Percentiles rank a stretch among this genome's conserved stretches.
Conservation (phyloP, 2,329 filamentous ascomycete species). For the Trichoderma aggressivum region DNA sequence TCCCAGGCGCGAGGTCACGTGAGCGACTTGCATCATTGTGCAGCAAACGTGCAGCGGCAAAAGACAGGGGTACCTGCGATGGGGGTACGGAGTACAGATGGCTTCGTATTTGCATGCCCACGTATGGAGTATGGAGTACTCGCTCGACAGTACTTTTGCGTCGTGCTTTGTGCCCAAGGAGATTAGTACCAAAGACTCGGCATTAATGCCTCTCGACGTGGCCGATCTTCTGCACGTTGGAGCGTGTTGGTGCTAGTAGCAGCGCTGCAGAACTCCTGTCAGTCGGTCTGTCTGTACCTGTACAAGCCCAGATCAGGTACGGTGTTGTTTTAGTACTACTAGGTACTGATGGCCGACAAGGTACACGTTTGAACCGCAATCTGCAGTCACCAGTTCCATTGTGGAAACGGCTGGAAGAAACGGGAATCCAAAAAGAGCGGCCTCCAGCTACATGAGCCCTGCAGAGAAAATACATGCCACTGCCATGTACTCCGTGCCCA, state of each 20-base stretch:
- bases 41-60: background rate
- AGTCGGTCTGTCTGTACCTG: background rate
- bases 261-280: background rate
- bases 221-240: background rate
- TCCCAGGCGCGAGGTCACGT: constrained; percentile 15
- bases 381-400: background rate
- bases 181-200: background rate
- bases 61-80: background rate
- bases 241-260: background rate
- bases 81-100: background rate
- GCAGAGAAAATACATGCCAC: background rate
- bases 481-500: background rate
- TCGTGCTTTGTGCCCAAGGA: background rate
- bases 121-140: background rate
- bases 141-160: background rate
- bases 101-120: background rate
- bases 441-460: background rate
- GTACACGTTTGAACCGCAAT: background rate
- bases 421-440: background rate
- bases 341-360: background rate
- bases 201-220: background rate
- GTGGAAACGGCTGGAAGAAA: background rate
- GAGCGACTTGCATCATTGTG: background rate
- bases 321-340: no score
- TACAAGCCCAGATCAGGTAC: background rate